Base-by-base conservation (phyloP, 495 filamentous ascomycete species). In the Pseudoneurospora amorphoporcata region DNA sequence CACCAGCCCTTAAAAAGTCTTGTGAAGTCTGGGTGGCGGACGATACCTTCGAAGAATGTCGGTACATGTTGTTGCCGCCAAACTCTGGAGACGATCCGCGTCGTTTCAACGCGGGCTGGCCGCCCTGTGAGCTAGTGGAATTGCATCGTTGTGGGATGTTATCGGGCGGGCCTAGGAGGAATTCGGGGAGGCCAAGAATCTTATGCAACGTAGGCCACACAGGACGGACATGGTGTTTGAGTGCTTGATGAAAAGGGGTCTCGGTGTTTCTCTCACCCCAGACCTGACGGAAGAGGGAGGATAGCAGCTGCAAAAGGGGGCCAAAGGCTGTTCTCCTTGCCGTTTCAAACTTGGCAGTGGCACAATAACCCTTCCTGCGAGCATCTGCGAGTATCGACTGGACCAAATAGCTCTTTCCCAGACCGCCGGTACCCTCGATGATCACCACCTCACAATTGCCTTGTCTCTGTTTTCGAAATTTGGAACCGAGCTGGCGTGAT, bases 231-330 rank as follows among this genome's bases (percentile, higher is more conserved):
- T 91, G 92, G 29, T 87, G 84, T 71, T 92, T 89, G 19, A 97
- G 81, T 68, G 85, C 86, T 71, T 91, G 87, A 73, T 97, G 94
- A 75, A 96, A 95, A 4, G 91, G 86, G 0, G 92, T 96, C 3
- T 90, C 89, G 3, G 94, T 91, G 81, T 97, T 92, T 70, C 90
- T 90, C 78, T 97, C 94, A 0, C 93, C 94, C 83, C 95, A 97
- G 8, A 96, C 94, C 76, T 97, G 94, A 69, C 93, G 91, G 74
- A 97, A 92, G 6, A 97, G 83, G 45, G 91, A 94, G 7, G 92
- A 92, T 73, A 97, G 83, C 3, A 94, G 83, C 76, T 91, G 92
- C 3, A 95, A 85, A 45, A 97, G 87, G 0, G 94, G 92, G 39
- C 94, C 93, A 78, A 95, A 97, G 4, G 94, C 92, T 1, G 91